These are phyloP conservation scores for Basipetospora chlamydospora DNA, from an alignment of 2,329 filamentous ascomycete species.

Conservation along the genomic window DNA sequence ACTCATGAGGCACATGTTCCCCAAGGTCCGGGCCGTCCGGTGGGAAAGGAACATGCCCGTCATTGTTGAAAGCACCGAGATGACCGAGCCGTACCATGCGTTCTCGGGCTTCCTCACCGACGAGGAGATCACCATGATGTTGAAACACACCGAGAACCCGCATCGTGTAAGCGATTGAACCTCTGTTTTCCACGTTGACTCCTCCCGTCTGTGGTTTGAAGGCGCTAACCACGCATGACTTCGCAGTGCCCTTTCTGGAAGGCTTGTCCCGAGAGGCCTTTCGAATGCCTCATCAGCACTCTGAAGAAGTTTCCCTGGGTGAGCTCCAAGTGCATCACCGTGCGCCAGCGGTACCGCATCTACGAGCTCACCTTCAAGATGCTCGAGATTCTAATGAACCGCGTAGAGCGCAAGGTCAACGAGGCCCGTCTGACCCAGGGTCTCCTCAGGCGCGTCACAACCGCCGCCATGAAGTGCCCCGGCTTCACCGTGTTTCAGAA, in stretches of 20 bases:
- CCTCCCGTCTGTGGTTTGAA: not conserved
- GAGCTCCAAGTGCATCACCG: conserved; percentile 38
- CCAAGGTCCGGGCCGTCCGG: conserved; percentile 36
- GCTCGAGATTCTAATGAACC: conserved; percentile 27
- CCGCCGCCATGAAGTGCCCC: conserved; percentile 38
- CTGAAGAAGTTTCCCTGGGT: conserved; percentile 50
- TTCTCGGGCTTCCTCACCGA: conserved; percentile 47
- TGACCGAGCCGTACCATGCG: conserved; percentile 12
- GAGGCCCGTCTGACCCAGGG: conserved; percentile 32
- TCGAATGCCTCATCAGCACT: conserved; percentile 51
- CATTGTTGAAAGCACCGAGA: conserved; percentile 18
- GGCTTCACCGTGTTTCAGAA: conserved; percentile 49
- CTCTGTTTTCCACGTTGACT: too few relatives aligned
- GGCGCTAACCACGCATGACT: not conserved
- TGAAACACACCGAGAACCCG: conserved; percentile 48
- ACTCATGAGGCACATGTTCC: conserved; percentile 50
- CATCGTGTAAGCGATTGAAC: conserved; percentile 41
- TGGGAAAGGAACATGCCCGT: conserved; percentile 36
- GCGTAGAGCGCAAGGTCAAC: conserved; percentile 24
- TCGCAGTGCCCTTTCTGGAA: conserved; percentile 42
- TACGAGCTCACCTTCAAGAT: conserved; percentile 36
- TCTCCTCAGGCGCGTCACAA: conserved; percentile 37
- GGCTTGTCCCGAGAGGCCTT: conserved; percentile 49
- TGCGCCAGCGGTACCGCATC: conserved; percentile 38
- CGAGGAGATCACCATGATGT: conserved; percentile 49